Base-by-base conservation (phyloP, 495 filamentous ascomycete genomes). In the Penicillium daleae region DNA sequence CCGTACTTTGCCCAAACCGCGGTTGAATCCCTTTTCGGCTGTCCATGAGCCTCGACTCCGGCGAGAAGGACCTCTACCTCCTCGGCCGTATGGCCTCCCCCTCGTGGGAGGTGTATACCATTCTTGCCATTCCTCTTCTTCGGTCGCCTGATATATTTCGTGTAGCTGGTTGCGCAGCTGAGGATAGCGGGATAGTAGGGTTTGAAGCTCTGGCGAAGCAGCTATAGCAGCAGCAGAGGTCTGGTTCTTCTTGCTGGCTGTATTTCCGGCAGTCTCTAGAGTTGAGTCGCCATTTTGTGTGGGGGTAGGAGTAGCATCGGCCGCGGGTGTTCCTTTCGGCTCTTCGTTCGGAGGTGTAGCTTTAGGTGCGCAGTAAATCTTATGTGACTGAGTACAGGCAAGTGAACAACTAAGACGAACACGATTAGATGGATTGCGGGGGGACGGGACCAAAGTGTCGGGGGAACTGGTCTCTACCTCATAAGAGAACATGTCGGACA, bases 371-470 rank as follows among this genome's bases (percentile, higher is more conserved):
- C 79, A 81, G 59, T 79, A 80, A 42, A 80, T 79, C 67, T 82
- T 88, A 76, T 92, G 90, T 29, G 80, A 73, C 64, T 83, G 85
- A 59, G 84, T 89, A 73, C 90, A 92, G 26, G 81, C 75, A 49
- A 90, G 79, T 1, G 89, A 92, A 66, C 90, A 92, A 68, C 90
- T 92, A 49, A 4, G 12, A 12, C 10, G 2, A 54, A 7, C 21
- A 27, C 6, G 4, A 19, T 33, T n/a, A 46, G 32, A 22, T 4
- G 48, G 26, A n/a, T 17, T 39, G 29, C 52, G 22, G 17, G 42
- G 68, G 62, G 12, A 6, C 9, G 19, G 26, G 1, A 12, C 2
- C 17, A 13, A 31, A 4, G 9, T 9, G 6, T 4, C 17, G 22
- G 12, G 1, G 3, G 48, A 5, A 27, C 29, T 22, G 10, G 10